Conservation (phyloP, 2,329 filamentous ascomycete genomes). For the Pestalotiopsis sp. region DNA sequence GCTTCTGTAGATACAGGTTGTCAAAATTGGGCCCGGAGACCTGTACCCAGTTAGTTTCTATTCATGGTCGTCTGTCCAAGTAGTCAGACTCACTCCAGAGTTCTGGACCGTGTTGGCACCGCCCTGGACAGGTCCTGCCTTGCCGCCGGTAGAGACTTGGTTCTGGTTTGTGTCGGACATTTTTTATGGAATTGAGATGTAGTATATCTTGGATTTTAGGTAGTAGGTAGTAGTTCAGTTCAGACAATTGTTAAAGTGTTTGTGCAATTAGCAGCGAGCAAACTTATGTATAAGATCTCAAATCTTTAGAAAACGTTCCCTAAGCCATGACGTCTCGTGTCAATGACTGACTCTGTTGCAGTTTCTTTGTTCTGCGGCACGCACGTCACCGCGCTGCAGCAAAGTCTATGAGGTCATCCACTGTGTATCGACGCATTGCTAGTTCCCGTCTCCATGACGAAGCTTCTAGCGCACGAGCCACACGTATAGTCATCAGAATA, state of each 20-base stretch:
- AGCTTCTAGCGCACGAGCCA: not conserved
- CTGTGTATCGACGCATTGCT: not conserved
- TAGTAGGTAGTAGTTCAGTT: not conserved
- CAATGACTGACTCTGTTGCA: not conserved
- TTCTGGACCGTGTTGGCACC: not conserved
- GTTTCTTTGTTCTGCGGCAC: not conserved
- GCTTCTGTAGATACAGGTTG: constrained; percentile 5
- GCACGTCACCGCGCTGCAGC: not conserved
- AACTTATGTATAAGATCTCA: not conserved
- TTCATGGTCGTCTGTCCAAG: not conserved
- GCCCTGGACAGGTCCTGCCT: constrained; percentile 1
- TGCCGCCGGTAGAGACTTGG: not conserved
- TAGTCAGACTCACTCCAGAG: not conserved
- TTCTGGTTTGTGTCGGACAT: not conserved
- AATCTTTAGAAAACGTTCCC: not conserved
- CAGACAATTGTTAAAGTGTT: not conserved
- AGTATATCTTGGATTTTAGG: no score
- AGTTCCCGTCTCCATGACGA: not conserved
- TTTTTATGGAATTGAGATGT: not conserved
- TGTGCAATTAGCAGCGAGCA: not conserved
- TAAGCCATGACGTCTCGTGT: not conserved
- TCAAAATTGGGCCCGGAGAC: constrained; percentile 4
- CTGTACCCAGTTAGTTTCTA: not conserved
- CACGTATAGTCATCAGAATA: not conserved
- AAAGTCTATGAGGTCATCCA: not conserved